Evolutionary conservation across 228 moss, liverwort and hornwort genomes (phyloP).

Genomic region (Sphagnum magellanicum): DNA sequence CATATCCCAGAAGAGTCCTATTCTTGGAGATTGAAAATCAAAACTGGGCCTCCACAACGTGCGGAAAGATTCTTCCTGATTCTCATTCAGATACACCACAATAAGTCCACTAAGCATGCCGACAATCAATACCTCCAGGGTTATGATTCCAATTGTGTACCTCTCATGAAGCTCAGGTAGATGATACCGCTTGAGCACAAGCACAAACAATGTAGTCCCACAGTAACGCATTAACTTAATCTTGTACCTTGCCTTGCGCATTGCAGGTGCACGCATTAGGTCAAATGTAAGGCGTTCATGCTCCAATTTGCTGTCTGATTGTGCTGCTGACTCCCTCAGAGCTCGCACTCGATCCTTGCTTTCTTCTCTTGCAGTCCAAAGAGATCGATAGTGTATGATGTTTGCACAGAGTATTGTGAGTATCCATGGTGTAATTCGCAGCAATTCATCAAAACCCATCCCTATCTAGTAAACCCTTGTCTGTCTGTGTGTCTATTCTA

Average conservation of each 20-base stretch:
- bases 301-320: conserved; percentile 14
- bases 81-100: conserved; percentile 74
- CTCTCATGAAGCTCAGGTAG: conserved; percentile 48
- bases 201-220: conserved; percentile 40
- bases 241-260: conserved; percentile 73
- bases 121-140: conserved; percentile 55
- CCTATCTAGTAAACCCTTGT: too few species aligned
- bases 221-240: conserved; percentile 63
- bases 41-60: conserved; percentile 62
- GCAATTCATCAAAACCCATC: conserved; percentile 16
- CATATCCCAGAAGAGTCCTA: conserved; percentile 58
- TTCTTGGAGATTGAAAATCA: conserved; percentile 36
- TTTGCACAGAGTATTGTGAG: conserved; percentile 73
- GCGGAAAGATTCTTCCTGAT: conserved; percentile 58
- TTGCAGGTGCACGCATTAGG: conserved; percentile 64
- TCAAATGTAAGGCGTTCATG: conserved; percentile 78
- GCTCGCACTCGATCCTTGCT: conserved; percentile 15
- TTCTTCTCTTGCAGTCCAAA: conserved; percentile 39
- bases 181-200: conserved; percentile 25
- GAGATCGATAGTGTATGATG: conserved; percentile 65
- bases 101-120: conserved; percentile 61
- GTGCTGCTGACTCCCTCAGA: conserved; percentile 3
- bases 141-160: conserved; percentile 30
- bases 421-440: conserved; percentile 69
- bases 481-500: too few species aligned